A percentile compares a stretch with the other conserved stretches of the same genome.
phyloP scores from a whole-genome alignment of 768 basidiomycete genomes.

The Butyriboletus loyo region DNA sequence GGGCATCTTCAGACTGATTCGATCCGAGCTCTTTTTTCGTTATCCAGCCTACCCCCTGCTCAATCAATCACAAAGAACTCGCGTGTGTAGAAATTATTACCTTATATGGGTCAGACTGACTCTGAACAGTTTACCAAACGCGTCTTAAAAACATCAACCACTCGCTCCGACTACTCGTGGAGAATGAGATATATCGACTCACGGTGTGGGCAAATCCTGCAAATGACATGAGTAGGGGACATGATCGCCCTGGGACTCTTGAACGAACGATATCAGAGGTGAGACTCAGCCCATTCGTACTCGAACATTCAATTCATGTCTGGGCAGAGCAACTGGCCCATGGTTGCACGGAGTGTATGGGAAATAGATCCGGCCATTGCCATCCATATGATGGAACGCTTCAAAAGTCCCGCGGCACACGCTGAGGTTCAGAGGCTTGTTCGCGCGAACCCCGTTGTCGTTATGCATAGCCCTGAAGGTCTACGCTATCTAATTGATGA shows the following conservation, averaged over 20 bases:
- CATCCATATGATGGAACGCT: constrained; percentile 82
- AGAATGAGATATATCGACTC: constrained; percentile 86
- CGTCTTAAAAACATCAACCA: constrained; percentile 66
- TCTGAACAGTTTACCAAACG: constrained; percentile 47
- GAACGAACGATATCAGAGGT: constrained; percentile 68
- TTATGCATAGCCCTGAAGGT: constrained; percentile 77
- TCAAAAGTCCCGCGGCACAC: constrained; percentile 63
- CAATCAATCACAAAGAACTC: constrained; percentile 43
- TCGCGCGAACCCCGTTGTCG: constrained; percentile 64
- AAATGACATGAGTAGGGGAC: constrained; percentile 68
- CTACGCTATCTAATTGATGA: constrained; percentile 79
- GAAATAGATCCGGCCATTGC: constrained; percentile 78
- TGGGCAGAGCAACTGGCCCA: constrained; percentile 59
- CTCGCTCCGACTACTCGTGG: constrained; percentile 79
- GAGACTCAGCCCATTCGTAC: constrained; percentile 12
- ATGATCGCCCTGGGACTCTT: constrained; percentile 52
- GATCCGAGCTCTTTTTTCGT: constrained; percentile 52
- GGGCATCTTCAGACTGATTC: constrained; percentile 73
- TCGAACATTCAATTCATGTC: constrained; percentile 2
- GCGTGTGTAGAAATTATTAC: constrained; percentile 33
- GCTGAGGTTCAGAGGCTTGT: constrained; percentile 76
- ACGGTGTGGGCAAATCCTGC: constrained; percentile 89
- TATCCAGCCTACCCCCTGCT: constrained; percentile 60
- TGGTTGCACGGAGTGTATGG: constrained; percentile 75
- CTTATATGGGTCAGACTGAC: constrained; percentile 3